phyloP scores from a whole-genome alignment of 1,139 yeast species.

The Debaryomycetaceae sp. region DNA sequence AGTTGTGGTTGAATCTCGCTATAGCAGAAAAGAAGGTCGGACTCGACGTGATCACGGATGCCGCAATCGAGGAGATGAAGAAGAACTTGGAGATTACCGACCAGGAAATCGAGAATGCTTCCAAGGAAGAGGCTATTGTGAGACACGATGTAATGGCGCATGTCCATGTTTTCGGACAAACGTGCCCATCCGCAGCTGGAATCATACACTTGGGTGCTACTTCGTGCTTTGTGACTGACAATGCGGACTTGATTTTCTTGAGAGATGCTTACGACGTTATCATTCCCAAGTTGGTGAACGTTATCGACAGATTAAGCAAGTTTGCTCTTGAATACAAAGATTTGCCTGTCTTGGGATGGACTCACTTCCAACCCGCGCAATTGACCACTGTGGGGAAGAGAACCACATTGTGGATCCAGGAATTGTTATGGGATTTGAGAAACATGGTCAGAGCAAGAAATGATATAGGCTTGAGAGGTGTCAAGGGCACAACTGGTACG shows the following conservation, averaged over 20 bases:
- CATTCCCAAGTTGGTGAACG: conserved; percentile 93
- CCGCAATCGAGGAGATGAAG: conserved; percentile 85
- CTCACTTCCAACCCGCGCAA: conserved; percentile 99
- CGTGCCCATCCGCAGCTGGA: conserved; percentile 96
- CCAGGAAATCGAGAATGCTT: conserved; percentile 84
- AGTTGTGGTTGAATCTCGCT: conserved; percentile 93
- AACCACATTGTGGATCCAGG: conserved; percentile 97
- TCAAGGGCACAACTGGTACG: conserved; percentile 98
- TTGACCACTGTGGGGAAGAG: conserved; percentile 98
- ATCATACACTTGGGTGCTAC: conserved; percentile 98
- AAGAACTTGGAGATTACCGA: conserved; percentile 79
- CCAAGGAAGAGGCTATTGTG: conserved; percentile 93
- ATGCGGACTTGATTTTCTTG: conserved; percentile 93
- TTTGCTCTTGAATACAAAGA: conserved; percentile 93
- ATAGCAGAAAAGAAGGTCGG: conserved; percentile 94
- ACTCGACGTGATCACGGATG: conserved; percentile 76
- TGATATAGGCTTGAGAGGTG: conserved; percentile 96
- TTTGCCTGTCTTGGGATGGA: conserved; percentile 97
- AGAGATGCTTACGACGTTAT: conserved; percentile 93
- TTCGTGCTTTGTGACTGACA: conserved; percentile 95
- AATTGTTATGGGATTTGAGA: conserved; percentile 95
- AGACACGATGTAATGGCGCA: conserved; percentile 99
- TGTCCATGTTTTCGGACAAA: conserved; percentile 89
- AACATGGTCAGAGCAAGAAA: conserved; percentile 94
- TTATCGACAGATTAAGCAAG: conserved; percentile 81